Conservation (phyloP, 441 rosid species). For the Croton setiger region DNA sequence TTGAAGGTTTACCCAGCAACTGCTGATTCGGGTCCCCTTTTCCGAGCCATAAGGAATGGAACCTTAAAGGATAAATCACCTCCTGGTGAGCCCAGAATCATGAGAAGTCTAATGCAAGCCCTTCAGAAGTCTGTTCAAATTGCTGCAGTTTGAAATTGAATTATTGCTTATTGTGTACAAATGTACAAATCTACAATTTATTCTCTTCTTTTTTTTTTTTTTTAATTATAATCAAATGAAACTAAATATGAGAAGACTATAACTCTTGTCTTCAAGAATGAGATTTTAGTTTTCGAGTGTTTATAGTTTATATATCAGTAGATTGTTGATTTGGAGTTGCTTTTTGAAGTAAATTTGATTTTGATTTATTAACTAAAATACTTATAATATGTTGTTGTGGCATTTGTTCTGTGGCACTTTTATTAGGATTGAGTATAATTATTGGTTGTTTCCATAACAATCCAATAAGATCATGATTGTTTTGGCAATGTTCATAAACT, state of each 20-base stretch:
- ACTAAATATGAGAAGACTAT: not conserved
- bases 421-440: not conserved
- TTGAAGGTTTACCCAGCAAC: conserved; percentile 68
- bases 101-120: conserved; percentile 85
- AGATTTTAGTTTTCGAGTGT: not conserved
- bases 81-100: conserved; percentile 89
- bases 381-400: not conserved
- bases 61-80: conserved; percentile 60
- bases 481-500: no score
- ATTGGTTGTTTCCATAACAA: not conserved
- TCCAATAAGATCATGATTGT: not conserved
- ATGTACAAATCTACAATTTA: not conserved
- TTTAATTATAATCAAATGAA: no score
- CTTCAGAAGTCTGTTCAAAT: conserved; percentile 62
- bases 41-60: conserved; percentile 76
- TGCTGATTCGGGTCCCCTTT: conserved; percentile 54
- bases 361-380: conserved; percentile 7
- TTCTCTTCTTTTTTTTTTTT: not conserved
- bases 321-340: conserved; percentile 11
- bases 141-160: conserved; percentile 53
- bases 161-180: conserved; percentile 4
- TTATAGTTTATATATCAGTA: not conserved
- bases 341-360: not conserved
- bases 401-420: not conserved
- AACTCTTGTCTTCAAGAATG: not conserved